Evolutionary conservation across 805 yeast genomes (phyloP).

Genomic region (Wickerhamiella bombiphila): DNA sequence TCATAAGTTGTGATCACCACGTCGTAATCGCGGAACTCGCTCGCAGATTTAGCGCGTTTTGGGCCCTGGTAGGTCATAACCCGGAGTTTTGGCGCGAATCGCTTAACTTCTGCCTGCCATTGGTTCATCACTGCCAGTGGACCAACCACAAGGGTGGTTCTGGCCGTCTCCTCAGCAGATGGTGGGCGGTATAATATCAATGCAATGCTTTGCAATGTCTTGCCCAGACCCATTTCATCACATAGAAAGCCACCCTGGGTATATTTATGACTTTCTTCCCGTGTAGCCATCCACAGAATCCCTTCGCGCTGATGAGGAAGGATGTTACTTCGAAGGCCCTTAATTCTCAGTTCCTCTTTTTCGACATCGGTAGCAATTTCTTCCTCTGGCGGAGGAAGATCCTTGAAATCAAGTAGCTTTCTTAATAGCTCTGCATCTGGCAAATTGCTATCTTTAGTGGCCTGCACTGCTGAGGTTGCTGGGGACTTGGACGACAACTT

Average conservation of each 20-base stretch:
- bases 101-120: constrained; percentile 28
- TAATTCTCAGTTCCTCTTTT: not conserved
- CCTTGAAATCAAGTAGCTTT: not conserved
- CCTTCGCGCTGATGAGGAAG: constrained; percentile 37
- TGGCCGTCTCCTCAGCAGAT: constrained; percentile 1
- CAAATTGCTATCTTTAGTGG: not conserved
- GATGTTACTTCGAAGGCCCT: constrained; percentile 10
- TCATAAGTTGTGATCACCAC: constrained; percentile 26
- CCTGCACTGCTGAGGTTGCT: not conserved
- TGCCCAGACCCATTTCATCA: constrained; percentile 86
- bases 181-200: constrained; percentile 33
- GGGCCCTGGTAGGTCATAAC: constrained; percentile 24
- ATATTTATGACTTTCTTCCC: constrained; percentile 24
- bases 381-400: not conserved
- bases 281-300: constrained; percentile 26
- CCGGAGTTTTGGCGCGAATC: constrained; percentile 26
- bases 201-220: constrained; percentile 66
- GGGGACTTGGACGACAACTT: too few species aligned
- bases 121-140: constrained; percentile 31
- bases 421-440: not conserved
- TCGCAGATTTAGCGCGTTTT: constrained; percentile 12
- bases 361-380: not conserved
- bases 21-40: constrained; percentile 19
- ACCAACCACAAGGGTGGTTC: constrained; percentile 28
- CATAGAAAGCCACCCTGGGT: constrained; percentile 51